A percentile compares a stretch with the other conserved stretches of the same genome.
These are phyloP conservation scores for Pichia occidentalis DNA, from an alignment of 805 yeast genomes.

Conservation along the genomic window DNA sequence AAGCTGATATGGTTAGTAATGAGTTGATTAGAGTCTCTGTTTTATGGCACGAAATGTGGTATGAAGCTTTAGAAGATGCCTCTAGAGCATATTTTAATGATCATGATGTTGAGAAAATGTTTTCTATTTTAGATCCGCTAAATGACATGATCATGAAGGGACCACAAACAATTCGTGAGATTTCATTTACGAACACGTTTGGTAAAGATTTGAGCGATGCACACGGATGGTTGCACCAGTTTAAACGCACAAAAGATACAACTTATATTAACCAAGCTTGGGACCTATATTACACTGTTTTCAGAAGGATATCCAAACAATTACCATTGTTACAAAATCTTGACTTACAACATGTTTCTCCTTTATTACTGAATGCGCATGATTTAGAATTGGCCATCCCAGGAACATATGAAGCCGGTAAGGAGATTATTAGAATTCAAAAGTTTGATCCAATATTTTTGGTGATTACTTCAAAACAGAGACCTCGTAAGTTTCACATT, in stretches of 20 bases:
- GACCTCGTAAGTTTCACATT: conserved; percentile 80
- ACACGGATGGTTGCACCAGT: conserved; percentile 85
- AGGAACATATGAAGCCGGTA: conserved; percentile 85
- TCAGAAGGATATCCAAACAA: conserved; percentile 84
- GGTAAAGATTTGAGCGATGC: conserved; percentile 93
- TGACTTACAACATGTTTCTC: conserved; percentile 91
- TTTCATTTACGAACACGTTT: conserved; percentile 86
- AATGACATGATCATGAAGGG: conserved; percentile 80
- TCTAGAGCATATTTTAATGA: conserved; percentile 90
- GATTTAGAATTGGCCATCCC: conserved; percentile 88
- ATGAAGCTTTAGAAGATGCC: conserved; percentile 95
- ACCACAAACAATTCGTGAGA: conserved; percentile 88
- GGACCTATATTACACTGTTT: conserved; percentile 93
- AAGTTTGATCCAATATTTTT: conserved; percentile 77
- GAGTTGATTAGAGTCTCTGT: conserved; percentile 94
- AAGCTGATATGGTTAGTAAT: conserved; percentile 88
- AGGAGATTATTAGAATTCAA: conserved; percentile 64
- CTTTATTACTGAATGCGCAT: conserved; percentile 69
- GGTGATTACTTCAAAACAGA: conserved; percentile 90
- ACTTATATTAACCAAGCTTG: conserved; percentile 93
- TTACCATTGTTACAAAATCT: conserved; percentile 79
- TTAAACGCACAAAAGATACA: conserved; percentile 75
- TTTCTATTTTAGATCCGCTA: conserved; percentile 79
- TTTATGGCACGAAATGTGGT: conserved; percentile 97
- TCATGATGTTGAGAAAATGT: conserved; percentile 91